A percentile compares a stretch with the other conserved stretches of the same genome.
These are phyloP conservation scores for Cardiospermum halicacabum DNA, from an alignment of 345 rosid species.

Conservation along the genomic window DNA sequence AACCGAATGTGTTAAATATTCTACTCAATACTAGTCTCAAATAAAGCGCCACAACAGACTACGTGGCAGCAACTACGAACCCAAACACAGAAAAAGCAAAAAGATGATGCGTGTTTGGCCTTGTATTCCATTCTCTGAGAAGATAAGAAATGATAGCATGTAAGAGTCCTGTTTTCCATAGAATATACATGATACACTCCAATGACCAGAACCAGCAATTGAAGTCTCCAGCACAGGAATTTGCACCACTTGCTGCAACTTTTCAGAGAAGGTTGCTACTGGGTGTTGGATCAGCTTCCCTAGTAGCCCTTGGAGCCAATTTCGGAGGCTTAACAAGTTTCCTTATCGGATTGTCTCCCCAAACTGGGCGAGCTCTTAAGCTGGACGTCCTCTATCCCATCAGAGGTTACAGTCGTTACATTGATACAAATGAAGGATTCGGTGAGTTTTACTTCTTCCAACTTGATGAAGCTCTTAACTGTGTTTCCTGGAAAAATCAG, in stretches of 20 bases:
- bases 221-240: constrained; percentile 53
- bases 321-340: constrained; percentile 74
- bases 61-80: too few species aligned
- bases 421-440: constrained; percentile 70
- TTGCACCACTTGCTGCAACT: constrained; percentile 53
- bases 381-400: constrained; percentile 82
- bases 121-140: too few species aligned
- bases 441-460: constrained; percentile 47
- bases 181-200: constrained; percentile 31
- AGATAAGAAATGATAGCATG: too few species aligned
- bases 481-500: background rate
- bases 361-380: constrained; percentile 53
- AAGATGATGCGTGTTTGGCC: background rate
- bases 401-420: constrained; percentile 66
- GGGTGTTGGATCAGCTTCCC: constrained; percentile 66
- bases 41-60: too few species aligned
- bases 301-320: constrained; percentile 79
- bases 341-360: constrained; percentile 71
- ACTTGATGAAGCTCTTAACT: too few species aligned
- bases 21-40: too few species aligned
- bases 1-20: too few species aligned
- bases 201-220: constrained; percentile 33
- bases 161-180: constrained; percentile 12
- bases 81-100: too few species aligned
- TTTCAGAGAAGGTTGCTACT: constrained; percentile 61